phyloP scores from a whole-genome alignment of 148 eudicot species.

The Rhododendron kiyosumense region DNA sequence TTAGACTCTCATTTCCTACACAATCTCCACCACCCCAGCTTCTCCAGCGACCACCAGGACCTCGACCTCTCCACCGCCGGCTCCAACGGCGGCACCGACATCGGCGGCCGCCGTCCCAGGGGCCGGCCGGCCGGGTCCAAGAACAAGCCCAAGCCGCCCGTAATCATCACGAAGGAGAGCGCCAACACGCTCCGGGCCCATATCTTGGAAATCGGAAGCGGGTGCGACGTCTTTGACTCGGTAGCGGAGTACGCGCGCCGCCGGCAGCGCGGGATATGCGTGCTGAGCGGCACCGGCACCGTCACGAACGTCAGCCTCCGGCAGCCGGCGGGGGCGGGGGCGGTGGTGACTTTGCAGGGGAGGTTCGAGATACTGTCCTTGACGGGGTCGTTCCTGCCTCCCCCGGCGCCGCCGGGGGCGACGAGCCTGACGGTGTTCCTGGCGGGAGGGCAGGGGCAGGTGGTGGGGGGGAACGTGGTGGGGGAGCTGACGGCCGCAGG shows the following conservation, averaged over 20 bases:
- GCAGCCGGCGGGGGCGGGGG: constrained; percentile 31
- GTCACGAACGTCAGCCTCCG: constrained; percentile 39
- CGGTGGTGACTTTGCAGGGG: constrained; percentile 32
- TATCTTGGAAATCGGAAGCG: constrained; percentile 31
- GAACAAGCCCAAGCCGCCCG: constrained; percentile 47
- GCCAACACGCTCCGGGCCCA: constrained; percentile 47
- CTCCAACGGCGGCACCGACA: constrained; percentile 10
- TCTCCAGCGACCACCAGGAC: constrained; percentile 22
- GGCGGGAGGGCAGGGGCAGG: constrained; percentile 45
- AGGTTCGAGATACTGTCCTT: constrained; percentile 41
- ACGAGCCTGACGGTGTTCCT: constrained; percentile 35
- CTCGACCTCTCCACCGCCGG: not conserved
- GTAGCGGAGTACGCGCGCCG: constrained; percentile 33
- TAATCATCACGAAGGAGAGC: constrained; percentile 37
- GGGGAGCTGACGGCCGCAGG: constrained; percentile 38
- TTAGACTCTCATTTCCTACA: constrained; percentile 30
- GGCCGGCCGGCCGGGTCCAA: constrained; percentile 42
- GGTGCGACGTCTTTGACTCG: constrained; percentile 40
- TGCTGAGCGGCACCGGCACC: constrained; percentile 39
- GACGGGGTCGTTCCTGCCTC: constrained; percentile 38
- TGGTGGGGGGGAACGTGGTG: constrained; percentile 44
- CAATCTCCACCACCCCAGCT: constrained; percentile 30
- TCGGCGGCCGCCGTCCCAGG: constrained; percentile 28
- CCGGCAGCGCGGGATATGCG: constrained; percentile 35
- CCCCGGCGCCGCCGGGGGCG: constrained; percentile 45